A percentile compares a stretch with the other conserved stretches of the same genome.
These are phyloP conservation scores for Lachnellula suecica DNA, from an alignment of 2,329 filamentous ascomycete species.

Conservation along the genomic window DNA sequence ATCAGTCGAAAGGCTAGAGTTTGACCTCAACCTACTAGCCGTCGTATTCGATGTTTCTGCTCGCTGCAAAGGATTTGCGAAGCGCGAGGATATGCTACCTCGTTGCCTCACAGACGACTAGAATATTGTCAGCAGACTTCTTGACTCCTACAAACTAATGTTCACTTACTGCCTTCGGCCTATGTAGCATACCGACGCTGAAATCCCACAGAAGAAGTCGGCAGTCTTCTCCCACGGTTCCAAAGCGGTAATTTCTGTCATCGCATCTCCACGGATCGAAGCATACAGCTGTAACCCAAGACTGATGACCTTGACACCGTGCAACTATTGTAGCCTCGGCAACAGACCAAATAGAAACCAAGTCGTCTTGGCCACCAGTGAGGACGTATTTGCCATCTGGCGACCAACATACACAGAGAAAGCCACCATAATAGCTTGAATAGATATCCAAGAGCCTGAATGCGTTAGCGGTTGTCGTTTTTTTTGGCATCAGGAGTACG, in stretches of 20 bases:
- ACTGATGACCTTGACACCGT: conserved; percentile 91
- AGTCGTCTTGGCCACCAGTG: conserved; percentile 92
- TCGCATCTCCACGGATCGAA: conserved; percentile 98
- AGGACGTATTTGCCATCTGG: conserved; percentile 95
- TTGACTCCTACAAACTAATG: conserved; percentile 3
- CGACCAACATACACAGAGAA: conserved; percentile 95
- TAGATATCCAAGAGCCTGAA: conserved; percentile 80
- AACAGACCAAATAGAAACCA: conserved; percentile 94
- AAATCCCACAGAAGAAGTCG: conserved; percentile 95
- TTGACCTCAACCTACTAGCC: conserved; percentile 63
- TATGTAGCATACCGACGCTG: conserved; percentile 91
- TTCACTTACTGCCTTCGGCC: conserved; percentile 74
- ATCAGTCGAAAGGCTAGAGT: conserved; percentile 62
- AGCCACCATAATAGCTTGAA: conserved; percentile 87
- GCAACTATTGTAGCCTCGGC: conserved; percentile 82
- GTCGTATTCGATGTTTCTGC: conserved; percentile 63
- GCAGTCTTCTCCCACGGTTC: conserved; percentile 93
- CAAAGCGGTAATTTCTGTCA: conserved; percentile 91
- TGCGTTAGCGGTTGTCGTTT: conserved; percentile 12
- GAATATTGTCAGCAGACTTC: conserved; percentile 22
- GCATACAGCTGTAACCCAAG: conserved; percentile 89
- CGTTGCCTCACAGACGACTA: conserved; percentile 56
- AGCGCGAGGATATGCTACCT: conserved; percentile 48
- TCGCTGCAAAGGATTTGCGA: conserved; percentile 48
- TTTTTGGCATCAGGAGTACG: conserved; percentile 31